These are phyloP conservation scores for Chlamydomonas schloesseri DNA, from an alignment of 139 green algal species.

Conservation along the genomic window DNA sequence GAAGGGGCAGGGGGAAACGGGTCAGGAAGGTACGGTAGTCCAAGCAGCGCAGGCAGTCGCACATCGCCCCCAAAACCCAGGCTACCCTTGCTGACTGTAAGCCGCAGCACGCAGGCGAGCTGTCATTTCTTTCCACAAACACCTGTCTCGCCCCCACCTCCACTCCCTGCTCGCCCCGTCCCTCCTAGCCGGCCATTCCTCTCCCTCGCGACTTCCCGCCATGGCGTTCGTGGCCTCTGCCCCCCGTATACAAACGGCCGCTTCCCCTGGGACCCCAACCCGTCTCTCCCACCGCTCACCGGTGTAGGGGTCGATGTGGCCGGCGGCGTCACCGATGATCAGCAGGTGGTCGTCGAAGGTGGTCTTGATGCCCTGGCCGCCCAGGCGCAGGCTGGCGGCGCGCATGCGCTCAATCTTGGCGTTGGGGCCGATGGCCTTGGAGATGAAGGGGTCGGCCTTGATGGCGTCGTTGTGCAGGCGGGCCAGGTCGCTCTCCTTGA, in stretches of 20 bases:
- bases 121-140: no score
- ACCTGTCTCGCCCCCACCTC: no score
- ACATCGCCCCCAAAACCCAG: no score
- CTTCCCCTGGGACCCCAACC: no score
- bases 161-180: no score
- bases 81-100: no score
- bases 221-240: no score
- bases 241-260: no score
- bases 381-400: slow-evolving; percentile 84
- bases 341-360: slow-evolving; percentile 90
- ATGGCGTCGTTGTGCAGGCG: slow-evolving; percentile 90
- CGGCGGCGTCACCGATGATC: slow-evolving; percentile 91
- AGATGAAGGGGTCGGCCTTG: slow-evolving; percentile 81
- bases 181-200: no score
- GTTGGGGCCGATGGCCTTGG: slow-evolving; percentile 84
- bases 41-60: neutral
- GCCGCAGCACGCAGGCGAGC: no score
- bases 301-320: slow-evolving; percentile 93
- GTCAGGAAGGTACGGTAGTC: neutral
- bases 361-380: slow-evolving; percentile 74
- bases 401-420: slow-evolving; percentile 93
- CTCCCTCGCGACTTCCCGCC: no score
- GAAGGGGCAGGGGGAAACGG: neutral
- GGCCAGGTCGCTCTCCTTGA: slow-evolving; percentile 84
- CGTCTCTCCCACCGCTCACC: slow-evolving; percentile 53